A percentile compares a stretch with the other conserved stretches of the same genome.
Conservation (phyloP, 148 eudicot species). For the Amaranthus palmeri region DNA sequence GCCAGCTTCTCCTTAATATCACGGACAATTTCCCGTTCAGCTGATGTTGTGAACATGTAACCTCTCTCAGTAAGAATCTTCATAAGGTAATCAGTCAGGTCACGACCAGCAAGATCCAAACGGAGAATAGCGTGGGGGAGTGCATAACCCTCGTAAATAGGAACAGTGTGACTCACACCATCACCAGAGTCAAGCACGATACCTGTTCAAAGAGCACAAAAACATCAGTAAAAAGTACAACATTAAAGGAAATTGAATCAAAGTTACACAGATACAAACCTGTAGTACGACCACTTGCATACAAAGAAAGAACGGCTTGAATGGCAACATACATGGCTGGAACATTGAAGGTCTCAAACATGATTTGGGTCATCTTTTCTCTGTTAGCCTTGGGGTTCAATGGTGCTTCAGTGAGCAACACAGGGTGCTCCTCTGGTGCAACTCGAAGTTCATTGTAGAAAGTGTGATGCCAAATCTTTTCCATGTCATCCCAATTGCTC, state of each 20-base stretch:
- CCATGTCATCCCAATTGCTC: conserved; percentile 56
- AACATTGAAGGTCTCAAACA: conserved; percentile 57
- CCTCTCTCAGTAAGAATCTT: conserved; percentile 34
- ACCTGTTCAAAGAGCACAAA: conserved; percentile 16
- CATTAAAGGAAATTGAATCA: not conserved
- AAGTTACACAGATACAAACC: conserved; percentile 14
- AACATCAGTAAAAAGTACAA: not conserved
- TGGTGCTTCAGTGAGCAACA: conserved; percentile 53
- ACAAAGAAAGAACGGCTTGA: conserved; percentile 54
- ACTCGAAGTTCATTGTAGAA: conserved; percentile 63
- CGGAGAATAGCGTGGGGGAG: conserved; percentile 32
- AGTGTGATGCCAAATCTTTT: conserved; percentile 60
- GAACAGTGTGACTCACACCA: conserved; percentile 34
- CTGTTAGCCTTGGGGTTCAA: conserved; percentile 55
- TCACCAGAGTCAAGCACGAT: conserved; percentile 36
- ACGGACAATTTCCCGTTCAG: conserved; percentile 43
- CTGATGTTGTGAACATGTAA: conserved; percentile 34
- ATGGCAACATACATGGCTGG: conserved; percentile 58
- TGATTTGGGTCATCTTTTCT: conserved; percentile 53
- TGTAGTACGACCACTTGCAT: conserved; percentile 62
- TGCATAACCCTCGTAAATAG: conserved; percentile 33
- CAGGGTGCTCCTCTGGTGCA: conserved; percentile 59
- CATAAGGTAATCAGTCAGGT: conserved; percentile 33
- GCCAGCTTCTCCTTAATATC: conserved; percentile 44
- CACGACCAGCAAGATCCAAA: conserved; percentile 38